Base-by-base conservation (phyloP, 768 basidiomycete genomes). In the Agrocybe chaxingu region DNA sequence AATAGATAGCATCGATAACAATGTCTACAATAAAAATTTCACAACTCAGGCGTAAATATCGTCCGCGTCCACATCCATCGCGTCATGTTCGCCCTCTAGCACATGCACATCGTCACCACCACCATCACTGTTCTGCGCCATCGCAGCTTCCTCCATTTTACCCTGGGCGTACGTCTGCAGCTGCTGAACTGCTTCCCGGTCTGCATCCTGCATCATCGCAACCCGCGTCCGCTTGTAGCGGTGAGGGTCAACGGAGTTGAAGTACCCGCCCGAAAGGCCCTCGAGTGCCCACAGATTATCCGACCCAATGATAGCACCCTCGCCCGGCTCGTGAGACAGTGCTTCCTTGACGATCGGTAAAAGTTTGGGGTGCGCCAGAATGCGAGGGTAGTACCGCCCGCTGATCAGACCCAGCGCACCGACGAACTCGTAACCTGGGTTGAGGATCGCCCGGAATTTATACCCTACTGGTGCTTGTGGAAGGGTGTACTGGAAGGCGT, bases 311-410 rank as follows among this genome's bases (percentile, higher is more conserved):
- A 78, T 54, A 35, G 66, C 70, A n/a, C 65, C 68, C 5, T 65
- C 57, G 10, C 72, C 69, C n/a, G 57, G 16, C 13, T 69, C 53
- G 8, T 63, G 58, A 33, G 63, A 50, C 38, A 78, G 57, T 9
- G 77, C 78, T 11, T 68, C 58, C 30, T 68, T 59, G 3, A 87
- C 59, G 16, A 57, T 57, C 3, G 68, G 63, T 9, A 64, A 65
- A 13, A 91, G 66, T 33, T 84, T 70, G 1, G 87, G 87, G 59
- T 90, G 87, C 16, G 70, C 61, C 18, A 91, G 73, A 33, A 93
- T 72, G 5, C 75, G 70, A 4, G 90, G 87, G 62, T 93, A 93
- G 63, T 93, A 93, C 48, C 92, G 76, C 31, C 92, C 92, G 31
- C 81, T 81, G 53, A 94, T 74, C 42, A 90, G 70, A 33, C 81